Base-by-base conservation (phyloP, 345 rosid genomes). In the Anastatica hierochuntica region DNA sequence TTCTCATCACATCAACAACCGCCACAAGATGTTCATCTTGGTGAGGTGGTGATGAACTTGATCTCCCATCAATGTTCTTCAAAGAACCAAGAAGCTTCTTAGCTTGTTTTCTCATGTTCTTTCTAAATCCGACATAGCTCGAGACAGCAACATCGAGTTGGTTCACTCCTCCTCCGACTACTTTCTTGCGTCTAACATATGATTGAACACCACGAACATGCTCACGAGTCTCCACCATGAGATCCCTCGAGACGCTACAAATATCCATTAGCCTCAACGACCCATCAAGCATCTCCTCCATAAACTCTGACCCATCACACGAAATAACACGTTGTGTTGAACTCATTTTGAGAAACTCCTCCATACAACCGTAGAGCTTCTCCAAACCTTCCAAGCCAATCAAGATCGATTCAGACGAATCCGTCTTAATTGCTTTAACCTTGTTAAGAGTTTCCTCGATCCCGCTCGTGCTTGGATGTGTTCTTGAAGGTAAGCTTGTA, bases 401-500 rank as follows among this genome's bases (percentile, higher is more conserved):
- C 53, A 60, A 56, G 44, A 79, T 64, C 3, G 78, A 72, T 21
- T 65, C 60, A 7, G 79, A 70, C 29, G 78, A 53, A 12, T 66
- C 50, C 1, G 70, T 21, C 16, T 76, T 43, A 3, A 60, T 57
- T n/a, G n/a, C n/a, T 21, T 64, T 70, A 31, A 85, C 65, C 72
- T 73, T 78, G 73, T 43, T 44, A 34, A 81, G 69, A 78, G 69
- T 79, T 47, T 79, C 83, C 57, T 78, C 77, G 5, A 76, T 43
- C 29, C 13, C 60, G 6, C 50, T 30, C 14, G 82, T 81, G 41
- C 53, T 67, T 7, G 88, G 94, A 72, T 89, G 89, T 40, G 85
- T 70, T 38, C 87, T 81, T 41, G 88, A 66, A 44, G 94, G 86
- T 53, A 84, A 70, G 65, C 94, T 88, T 16, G 77, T 67, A n/a